These are phyloP conservation scores for Eucalyptus caleyi DNA, from an alignment of 345 rosid species.

Conservation along the genomic window DNA sequence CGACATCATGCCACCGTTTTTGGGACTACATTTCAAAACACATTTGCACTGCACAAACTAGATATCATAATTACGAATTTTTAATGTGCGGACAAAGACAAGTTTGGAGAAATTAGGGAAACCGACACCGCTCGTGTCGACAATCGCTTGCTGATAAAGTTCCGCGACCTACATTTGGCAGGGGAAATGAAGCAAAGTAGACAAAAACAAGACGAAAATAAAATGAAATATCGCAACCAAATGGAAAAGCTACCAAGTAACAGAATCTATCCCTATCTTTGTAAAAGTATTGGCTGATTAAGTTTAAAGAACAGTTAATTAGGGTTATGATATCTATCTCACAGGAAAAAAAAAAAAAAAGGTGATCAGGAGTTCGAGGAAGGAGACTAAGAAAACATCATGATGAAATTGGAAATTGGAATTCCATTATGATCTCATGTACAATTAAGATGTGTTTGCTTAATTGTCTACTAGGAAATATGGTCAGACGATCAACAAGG, in stretches of 20 bases:
- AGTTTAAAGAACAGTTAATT: neutral
- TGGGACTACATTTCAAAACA: neutral
- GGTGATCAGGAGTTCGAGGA: neutral
- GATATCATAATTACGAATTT: neutral
- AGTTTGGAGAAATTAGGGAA: neutral
- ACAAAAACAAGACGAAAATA: neutral
- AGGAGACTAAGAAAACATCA: neutral
- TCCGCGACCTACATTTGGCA: no score
- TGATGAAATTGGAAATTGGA: neutral
- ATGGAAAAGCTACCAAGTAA: neutral
- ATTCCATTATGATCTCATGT: neutral
- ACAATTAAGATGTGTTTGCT: neutral
- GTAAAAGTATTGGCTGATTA: neutral
- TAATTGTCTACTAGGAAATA: neutral
- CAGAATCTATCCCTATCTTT: neutral
- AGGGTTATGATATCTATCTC: neutral
- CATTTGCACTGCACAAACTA: neutral
- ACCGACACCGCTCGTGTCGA: neutral
- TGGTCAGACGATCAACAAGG: neutral
- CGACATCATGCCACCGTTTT: neutral
- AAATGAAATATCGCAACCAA: neutral
- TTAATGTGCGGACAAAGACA: neutral
- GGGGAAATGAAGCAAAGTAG: no score
- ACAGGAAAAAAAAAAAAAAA: neutral
- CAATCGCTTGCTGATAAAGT: no score